Evolutionary conservation across 164 flowering plant species (phyloP), one percentile per base, ranked within the genome.

Genomic region (Sextonia rubra): DNA sequence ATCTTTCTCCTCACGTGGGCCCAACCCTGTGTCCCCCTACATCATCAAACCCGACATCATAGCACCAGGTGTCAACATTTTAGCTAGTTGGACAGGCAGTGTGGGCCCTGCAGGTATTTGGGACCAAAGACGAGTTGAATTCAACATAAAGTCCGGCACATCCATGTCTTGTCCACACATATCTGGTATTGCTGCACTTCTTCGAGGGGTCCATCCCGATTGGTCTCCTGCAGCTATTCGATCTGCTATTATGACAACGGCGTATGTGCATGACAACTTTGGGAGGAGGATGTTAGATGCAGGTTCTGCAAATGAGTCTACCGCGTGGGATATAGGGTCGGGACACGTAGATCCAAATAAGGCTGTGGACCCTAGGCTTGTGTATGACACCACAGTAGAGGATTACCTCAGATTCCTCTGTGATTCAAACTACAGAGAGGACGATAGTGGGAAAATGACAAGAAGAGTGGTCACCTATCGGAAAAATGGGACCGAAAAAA

Each of bases 21-120:
- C 94, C 20, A 83, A 78, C 70, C 6, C 64, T 4, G 71, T 67
- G 4, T 71, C 87, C 0, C 22, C 60, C 0, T 71, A 80, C 48
- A 64, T 90, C 18, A 32, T 87, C n/a, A 90, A 90, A 64, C 94
- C 94, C 12, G 94, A 90, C 68, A 0, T 90, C 47, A 72, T 86
- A 9, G 94, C 89, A 2, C 92, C 94, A 47, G 94, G 94, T 27
- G 88, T 86, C 65, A 62, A 87, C 80, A 90, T 90, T 79, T 74
- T 88, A 52, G 94, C 94, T 2, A 89, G 86, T 0, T 90, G 90
- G 90, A 79, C 88, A 0, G 81, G 73, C 15, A 71, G 55, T 0
- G 65, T 80, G 22, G 49, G 82, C 0, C 91, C 88, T 0, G 71
- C 82, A 0, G 79, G 62, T 3, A 24, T 82, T 0, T 2, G 71